Percentiles rank a stretch among this genome's conserved stretches.
phyloP scores from a whole-genome alignment of 129 eudicot genomes.

The Lonicera japonica region DNA sequence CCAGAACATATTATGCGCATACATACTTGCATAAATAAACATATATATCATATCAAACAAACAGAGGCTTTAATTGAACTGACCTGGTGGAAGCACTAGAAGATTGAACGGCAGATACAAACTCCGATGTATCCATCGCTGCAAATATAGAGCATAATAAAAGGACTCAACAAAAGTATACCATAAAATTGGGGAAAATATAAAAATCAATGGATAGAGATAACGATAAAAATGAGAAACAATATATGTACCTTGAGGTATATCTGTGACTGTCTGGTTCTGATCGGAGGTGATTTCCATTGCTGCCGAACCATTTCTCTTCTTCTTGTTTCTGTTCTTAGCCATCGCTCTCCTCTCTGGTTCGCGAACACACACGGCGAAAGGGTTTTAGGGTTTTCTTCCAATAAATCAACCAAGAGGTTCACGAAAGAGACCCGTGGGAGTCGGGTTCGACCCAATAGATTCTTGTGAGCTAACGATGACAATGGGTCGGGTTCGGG shows the following conservation, averaged over 20 bases:
- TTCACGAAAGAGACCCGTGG: too few species aligned
- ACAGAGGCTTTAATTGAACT: background rate
- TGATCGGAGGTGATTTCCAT: slow-evolving; percentile 26
- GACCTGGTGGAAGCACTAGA: slow-evolving; percentile 33
- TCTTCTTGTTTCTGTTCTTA: slow-evolving; percentile 70
- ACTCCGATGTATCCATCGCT: slow-evolving; percentile 79
- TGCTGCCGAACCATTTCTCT: slow-evolving; percentile 33
- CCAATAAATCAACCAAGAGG: background rate
- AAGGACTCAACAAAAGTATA: background rate
- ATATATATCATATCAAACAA: too few species aligned
- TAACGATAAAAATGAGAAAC: too few species aligned
- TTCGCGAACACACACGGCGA: background rate
- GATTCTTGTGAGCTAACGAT: too few species aligned
- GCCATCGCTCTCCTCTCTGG: slow-evolving; percentile 31
- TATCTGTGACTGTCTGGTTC: slow-evolving; percentile 16
- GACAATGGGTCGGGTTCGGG: too few species aligned
- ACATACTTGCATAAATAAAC: too few species aligned
- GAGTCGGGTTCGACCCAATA: too few species aligned
- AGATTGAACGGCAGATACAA: slow-evolving; percentile 21
- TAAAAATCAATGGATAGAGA: too few species aligned
- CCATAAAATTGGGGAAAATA: too few species aligned
- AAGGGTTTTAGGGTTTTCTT: background rate
- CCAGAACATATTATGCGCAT: too few species aligned
- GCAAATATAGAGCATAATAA: background rate
- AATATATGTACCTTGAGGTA: slow-evolving; percentile 33